Base-by-base conservation (phyloP, 1,139 yeast genomes). In the Magnusiomyces fungicola region DNA sequence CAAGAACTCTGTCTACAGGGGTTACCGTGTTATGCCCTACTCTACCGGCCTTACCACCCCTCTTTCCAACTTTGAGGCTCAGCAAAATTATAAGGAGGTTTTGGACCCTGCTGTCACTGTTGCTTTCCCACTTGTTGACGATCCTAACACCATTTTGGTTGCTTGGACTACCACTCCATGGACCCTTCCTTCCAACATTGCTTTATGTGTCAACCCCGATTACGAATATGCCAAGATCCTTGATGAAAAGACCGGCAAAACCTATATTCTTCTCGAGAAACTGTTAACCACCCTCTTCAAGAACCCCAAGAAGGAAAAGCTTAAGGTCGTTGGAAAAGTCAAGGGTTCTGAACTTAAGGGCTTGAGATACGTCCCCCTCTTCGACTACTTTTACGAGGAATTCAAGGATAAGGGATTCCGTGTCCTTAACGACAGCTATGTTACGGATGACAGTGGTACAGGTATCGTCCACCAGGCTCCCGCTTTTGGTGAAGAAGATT, bases 161-260 rank as follows among this genome's bases (percentile, higher is more conserved):
- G 98, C 97, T 18, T 92, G 99, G 99, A 92, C 99, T 43, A 92
- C 99, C 55, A 92, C 99, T 37, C 99, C 99, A 48, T 92, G 99
- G 99, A 94, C 99, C 47, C 76, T 92, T 64, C 98, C 98, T 44
- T 86, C 96, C 24, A 92, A 92, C 69, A 72, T 92, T 65, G 94
- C 92, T 16, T 76, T 92, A 55, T 90, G 96, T 62, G 97, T 92
- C 44, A 79, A 92, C 71, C 95, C 97, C 48, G 80, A 80, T 22
- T 82, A 88, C 56, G 97, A 89, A 69, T 92, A 92, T 64, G 85
- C 86, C 59, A 94, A 92, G 73, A 85, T 94, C 57, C 82, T 73
- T 59, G 97, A 92, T 66, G 97, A 90, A 71, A 89, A 81, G 56
- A 80, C 83, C 59, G 86, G 85, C 59, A 79, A 79, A 62, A 72